Evolutionary conservation across 2,329 filamentous ascomycete genomes (phyloP), one percentile per base, ranked within the genome.

Genomic region (Calonectria pteridis): DNA sequence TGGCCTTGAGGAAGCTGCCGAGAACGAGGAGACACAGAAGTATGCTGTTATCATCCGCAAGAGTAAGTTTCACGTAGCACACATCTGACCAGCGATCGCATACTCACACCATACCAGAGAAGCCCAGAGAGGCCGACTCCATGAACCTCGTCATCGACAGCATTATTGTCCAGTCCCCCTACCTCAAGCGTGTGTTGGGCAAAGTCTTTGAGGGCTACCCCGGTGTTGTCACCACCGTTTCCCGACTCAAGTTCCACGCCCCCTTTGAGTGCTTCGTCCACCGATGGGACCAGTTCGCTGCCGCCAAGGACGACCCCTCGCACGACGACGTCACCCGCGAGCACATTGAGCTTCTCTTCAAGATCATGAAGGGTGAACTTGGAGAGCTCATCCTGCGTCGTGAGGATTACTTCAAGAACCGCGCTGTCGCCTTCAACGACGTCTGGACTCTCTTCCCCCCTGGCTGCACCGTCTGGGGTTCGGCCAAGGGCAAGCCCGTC

Each of bases 221-320:
- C 0, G 91, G 92, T 1, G 85, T 94, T 35, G 89, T 90, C 3
- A 88, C 89, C 40, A 87, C 86, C 14, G 84, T 94, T 31, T 87
- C 91, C n/a, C 87, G 90, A 1, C 85, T 94, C 2, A 89, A 90
- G 69, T 93, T 94, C 73, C 81, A 84, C 10, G 88, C 88, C 0
- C 91, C 91, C 0, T 94, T 94, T 74, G 85, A 89, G 76, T 90
- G 91, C 0, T 90, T 94, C 63, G 90, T 94, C 50, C 92, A 94
- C 82, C 88, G 92, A 37, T 94, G 92, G 91, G 84, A 86, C 1
- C 78, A 84, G 9, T 86, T 92, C 46, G 77, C 81, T 13, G 80
- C 83, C 5, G 85, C 86, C 29, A 83, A 86, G 53, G 79, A 87
- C 13, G 84, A 86, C 37, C 77, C 85, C 10, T 79, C 83, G 2